Conservation (phyloP, 306 rosid species). For the Sphenostylis stenocarpa region DNA sequence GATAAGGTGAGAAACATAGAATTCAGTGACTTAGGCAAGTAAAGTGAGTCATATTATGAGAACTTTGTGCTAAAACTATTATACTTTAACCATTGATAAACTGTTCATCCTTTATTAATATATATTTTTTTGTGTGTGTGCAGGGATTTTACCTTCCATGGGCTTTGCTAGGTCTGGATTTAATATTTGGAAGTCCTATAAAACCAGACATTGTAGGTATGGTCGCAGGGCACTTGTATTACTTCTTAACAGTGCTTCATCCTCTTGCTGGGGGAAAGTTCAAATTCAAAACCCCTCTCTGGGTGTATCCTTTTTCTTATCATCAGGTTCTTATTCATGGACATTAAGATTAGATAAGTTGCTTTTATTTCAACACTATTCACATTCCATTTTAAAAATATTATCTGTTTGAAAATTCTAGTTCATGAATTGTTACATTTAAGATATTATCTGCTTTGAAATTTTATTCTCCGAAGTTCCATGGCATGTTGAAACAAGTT, state of each 20-base stretch:
- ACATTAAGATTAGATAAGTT: background rate
- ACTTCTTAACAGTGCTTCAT: constrained; percentile 76
- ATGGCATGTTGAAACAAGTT: too few species aligned
- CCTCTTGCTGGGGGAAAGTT: constrained; percentile 69
- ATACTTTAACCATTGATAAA: background rate
- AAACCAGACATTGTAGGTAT: constrained; percentile 57
- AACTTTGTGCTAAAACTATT: background rate
- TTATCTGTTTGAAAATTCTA: too few species aligned
- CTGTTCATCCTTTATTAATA: background rate
- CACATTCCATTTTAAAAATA: background rate
- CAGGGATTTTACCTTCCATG: constrained; percentile 84
- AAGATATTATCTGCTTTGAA: too few species aligned
- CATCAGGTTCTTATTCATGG: background rate
- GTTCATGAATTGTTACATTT: too few species aligned
- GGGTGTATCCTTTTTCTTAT: constrained; percentile 63
- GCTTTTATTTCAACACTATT: background rate
- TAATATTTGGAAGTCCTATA: constrained; percentile 52
- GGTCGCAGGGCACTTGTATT: constrained; percentile 68
- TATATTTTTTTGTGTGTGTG: background rate
- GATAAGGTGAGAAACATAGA: too few species aligned
- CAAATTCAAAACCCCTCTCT: constrained; percentile 61
- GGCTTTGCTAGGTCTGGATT: constrained; percentile 54
- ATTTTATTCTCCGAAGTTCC: too few species aligned
- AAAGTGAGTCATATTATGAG: background rate
- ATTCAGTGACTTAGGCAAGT: too few species aligned